Percentiles rank a stretch among this genome's conserved stretches.
These are phyloP conservation scores for Penicillium digitatum DNA, from an alignment of 2,329 filamentous ascomycete species.

Conservation along the genomic window DNA sequence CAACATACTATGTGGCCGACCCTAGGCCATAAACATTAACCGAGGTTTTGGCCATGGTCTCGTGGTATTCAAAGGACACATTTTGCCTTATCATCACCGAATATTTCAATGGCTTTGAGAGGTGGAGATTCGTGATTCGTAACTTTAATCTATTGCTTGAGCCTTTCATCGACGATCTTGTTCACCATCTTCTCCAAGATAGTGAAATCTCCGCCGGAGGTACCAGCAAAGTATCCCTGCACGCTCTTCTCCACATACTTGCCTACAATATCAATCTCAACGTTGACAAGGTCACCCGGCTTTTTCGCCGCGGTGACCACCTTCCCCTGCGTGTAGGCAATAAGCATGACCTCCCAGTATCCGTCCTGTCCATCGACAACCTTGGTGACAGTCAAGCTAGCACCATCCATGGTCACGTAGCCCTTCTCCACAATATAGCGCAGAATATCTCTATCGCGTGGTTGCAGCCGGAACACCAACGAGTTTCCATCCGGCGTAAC, in stretches of 20 bases:
- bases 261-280: slow-evolving; percentile 85
- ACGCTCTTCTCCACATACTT: slow-evolving; percentile 72
- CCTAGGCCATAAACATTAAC: too few relatives aligned
- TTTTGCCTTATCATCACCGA: background rate
- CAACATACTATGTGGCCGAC: too few relatives aligned
- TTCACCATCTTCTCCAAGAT: slow-evolving; percentile 69
- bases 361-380: slow-evolving; percentile 76
- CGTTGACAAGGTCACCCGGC: slow-evolving; percentile 76
- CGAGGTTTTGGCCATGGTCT: too few relatives aligned
- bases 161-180: slow-evolving; percentile 68
- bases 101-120: background rate
- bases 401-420: slow-evolving; percentile 89
- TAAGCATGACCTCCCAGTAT: slow-evolving; percentile 95
- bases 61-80: too few relatives aligned
- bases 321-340: slow-evolving; percentile 91
- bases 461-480: slow-evolving; percentile 76
- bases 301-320: slow-evolving; percentile 77
- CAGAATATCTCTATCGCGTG: slow-evolving; percentile 65
- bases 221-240: slow-evolving; percentile 64
- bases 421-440: slow-evolving; percentile 94
- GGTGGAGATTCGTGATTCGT: background rate
- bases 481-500: slow-evolving; percentile 83
- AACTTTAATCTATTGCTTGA: slow-evolving; percentile 40
- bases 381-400: slow-evolving; percentile 84
- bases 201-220: slow-evolving; percentile 41